Evolutionary conservation across 306 rosid species (phyloP), one percentile per base, ranked within the genome.

Genomic region (Sechiopsis laciniata): DNA sequence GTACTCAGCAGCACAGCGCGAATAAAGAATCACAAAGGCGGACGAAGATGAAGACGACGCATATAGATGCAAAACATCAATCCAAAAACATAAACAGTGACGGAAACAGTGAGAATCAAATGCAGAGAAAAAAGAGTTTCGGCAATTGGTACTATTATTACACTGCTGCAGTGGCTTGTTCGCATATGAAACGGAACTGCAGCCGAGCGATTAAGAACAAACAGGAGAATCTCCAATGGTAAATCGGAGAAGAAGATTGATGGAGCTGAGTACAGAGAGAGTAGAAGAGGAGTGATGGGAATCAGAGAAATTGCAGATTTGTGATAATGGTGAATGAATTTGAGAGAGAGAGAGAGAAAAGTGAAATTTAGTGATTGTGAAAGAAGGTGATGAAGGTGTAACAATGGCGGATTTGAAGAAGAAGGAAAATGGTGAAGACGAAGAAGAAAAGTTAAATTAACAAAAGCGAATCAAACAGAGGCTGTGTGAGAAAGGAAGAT

Each of bases 161-260:
- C 26, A 55, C 60, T 7, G 21, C 26, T 26, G 29, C 32, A 55
- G 79, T 54, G 72, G 29, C 55, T 74, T 21, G 80, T 89, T 82
- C 84, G 82, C 96, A 96, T 85, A 76, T 61, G 72, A 83, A 82
- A 75, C 76, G 80, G 63, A 58, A 57, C 78, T 79, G 81, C 76
- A 71, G 84, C 68, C 86, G 92, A 85, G 82, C 81, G 88, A 86
- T 82, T 84, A 73, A 70, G 83, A 80, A 81, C 73, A 83, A 82
- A 77, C 7, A 51, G 16, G 46, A 6, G 8, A 89, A 94, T 37
- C 83, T 87, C 76, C 50, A 76, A 82, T 84, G 89, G 94, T 48
- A 13, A 68, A 68, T 87, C 77, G 83, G 89, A 26, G 61, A 65
- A 40, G 17, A 26, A n/a, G 32, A 12, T 40, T 2, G 69, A 35